Conservation (phyloP, 768 basidiomycete species). For the Lactarius vividus region DNA sequence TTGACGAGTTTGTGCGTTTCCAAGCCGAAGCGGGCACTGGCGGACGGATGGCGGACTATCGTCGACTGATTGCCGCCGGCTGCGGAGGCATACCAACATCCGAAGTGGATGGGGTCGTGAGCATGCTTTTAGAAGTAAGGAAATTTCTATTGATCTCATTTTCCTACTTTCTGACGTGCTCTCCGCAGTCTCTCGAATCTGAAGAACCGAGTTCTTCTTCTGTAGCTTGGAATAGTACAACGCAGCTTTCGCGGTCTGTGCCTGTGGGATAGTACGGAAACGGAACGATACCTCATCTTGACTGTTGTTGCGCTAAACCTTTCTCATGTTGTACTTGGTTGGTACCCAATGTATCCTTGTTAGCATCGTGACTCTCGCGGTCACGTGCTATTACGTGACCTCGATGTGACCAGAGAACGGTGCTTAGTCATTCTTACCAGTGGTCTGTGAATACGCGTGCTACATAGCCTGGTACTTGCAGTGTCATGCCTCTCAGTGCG, state of each 20-base stretch:
- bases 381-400: background rate
- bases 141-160: conserved; percentile 6
- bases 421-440: conserved; percentile 16
- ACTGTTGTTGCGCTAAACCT: conserved; percentile 13
- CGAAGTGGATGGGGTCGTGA: conserved; percentile 87
- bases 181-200: conserved; percentile 67
- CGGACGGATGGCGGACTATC: conserved; percentile 85
- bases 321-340: conserved; percentile 27
- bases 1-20: conserved; percentile 73
- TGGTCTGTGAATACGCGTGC: background rate
- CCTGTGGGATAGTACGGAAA: conserved; percentile 24
- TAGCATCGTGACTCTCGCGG: background rate
- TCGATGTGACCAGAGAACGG: background rate
- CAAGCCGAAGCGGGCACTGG: conserved; percentile 90
- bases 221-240: conserved; percentile 39
- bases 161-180: background rate
- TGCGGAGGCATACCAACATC: conserved; percentile 81
- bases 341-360: conserved; percentile 24
- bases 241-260: conserved; percentile 19
- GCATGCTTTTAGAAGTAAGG: conserved; percentile 79
- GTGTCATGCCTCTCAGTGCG: conserved; percentile 24
- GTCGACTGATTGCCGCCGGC: conserved; percentile 83
- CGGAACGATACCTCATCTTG: conserved; percentile 12
- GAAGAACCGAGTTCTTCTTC: conserved; percentile 71
- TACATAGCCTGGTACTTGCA: background rate